These are phyloP conservation scores for Cutaneotrichosporon sp. DNA, from an alignment of 1,284 basidiomycete genomes.

Conservation along the genomic window DNA sequence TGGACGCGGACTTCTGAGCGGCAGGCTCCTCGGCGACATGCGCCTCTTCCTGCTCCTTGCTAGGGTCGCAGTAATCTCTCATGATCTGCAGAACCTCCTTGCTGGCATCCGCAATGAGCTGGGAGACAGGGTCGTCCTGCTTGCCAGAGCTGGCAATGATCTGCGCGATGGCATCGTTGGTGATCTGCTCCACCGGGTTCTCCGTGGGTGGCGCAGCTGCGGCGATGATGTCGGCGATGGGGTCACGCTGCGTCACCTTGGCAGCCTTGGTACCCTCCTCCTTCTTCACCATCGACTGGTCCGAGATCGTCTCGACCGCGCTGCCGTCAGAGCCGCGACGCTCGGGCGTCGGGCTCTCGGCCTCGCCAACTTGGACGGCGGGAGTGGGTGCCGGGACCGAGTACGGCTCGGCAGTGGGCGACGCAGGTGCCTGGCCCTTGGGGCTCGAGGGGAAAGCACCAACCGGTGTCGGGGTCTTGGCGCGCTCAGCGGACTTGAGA, in stretches of 20 bases:
- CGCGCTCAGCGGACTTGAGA: background rate
- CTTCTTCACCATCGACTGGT: background rate
- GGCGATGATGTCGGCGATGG: slow-evolving; percentile 7
- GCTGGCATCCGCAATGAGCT: too few species aligned
- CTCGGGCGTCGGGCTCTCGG: background rate
- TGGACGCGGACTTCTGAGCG: slow-evolving; percentile 9
- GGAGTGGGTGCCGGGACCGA: background rate
- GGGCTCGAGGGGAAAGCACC: slow-evolving; percentile 5
- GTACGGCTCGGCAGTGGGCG: background rate
- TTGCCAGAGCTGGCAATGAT: slow-evolving; percentile 5
- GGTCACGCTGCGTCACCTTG: slow-evolving; percentile 1
- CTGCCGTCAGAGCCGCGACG: background rate
- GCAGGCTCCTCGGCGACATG: background rate
- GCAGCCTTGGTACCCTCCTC: background rate
- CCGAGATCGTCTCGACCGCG: background rate
- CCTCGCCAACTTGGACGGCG: slow-evolving; percentile 3
- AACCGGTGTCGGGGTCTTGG: slow-evolving; percentile 5
- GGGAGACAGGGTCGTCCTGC: too few species aligned
- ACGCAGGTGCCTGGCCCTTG: background rate
- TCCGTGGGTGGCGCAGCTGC: background rate
- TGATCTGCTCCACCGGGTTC: background rate
- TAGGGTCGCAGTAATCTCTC: too few species aligned
- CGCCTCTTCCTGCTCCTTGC: too few species aligned
- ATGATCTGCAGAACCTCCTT: too few species aligned
- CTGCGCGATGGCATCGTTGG: slow-evolving; percentile 8